A percentile compares a stretch with the other conserved stretches of the same genome.
Conservation (phyloP, 306 rosid genomes). For the Vigna radiata region DNA sequence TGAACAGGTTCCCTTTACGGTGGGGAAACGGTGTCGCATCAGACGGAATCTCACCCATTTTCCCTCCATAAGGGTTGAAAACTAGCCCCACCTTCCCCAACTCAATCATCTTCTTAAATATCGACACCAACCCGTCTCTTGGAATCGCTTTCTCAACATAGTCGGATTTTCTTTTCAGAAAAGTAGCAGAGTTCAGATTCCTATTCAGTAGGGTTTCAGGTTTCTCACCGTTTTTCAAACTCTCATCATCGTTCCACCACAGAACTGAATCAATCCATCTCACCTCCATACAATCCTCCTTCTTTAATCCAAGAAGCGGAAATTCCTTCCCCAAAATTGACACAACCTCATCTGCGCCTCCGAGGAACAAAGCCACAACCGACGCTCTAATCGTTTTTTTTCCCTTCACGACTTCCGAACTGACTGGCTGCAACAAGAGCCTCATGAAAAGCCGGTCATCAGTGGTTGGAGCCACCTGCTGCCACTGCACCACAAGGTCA, state of each 20-base stretch:
- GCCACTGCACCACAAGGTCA: conserved; percentile 54
- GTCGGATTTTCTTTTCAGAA: conserved; percentile 53
- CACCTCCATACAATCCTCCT: conserved; percentile 42
- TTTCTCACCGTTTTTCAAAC: conserved; percentile 27
- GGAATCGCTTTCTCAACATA: conserved; percentile 51
- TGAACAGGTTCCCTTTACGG: conserved; percentile 69
- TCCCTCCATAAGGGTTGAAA: conserved; percentile 60
- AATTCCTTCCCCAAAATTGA: conserved; percentile 42
- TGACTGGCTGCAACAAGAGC: conserved; percentile 48
- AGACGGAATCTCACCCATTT: conserved; percentile 46
- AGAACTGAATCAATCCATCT: conserved; percentile 55
- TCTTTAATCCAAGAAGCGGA: conserved; percentile 45
- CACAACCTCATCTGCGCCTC: conserved; percentile 45
- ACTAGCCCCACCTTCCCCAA: conserved; percentile 48
- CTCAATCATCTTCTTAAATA: conserved; percentile 52
- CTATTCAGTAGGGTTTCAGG: conserved; percentile 43
- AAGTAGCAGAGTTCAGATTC: conserved; percentile 36
- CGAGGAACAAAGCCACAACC: conserved; percentile 48
- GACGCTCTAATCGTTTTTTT: conserved; percentile 13
- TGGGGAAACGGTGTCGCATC: conserved; percentile 78
- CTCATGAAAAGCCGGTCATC: conserved; percentile 52
- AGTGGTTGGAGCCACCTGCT: conserved; percentile 49
- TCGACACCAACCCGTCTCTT: conserved; percentile 33
- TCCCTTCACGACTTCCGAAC: conserved; percentile 25
- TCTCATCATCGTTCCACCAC: conserved; percentile 39